A percentile compares a stretch with the other conserved stretches of the same genome.
These are phyloP conservation scores for Raphidocelis subcapitata DNA, from an alignment of 139 green algal species.

Conservation along the genomic window DNA sequence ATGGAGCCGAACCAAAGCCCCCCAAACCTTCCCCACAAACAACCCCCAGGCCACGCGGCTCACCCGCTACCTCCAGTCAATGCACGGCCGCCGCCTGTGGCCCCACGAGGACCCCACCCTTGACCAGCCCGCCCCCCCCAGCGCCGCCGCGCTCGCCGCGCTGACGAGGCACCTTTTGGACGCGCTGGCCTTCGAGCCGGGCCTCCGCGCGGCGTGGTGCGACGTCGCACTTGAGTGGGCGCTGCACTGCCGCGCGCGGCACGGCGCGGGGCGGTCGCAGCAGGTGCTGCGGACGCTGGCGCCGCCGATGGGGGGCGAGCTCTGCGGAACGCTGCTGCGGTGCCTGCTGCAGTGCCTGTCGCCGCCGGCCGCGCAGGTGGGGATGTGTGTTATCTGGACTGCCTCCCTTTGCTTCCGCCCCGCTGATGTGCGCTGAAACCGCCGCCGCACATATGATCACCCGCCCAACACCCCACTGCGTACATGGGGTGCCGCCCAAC, in stretches of 20 bases:
- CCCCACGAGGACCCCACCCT: slow-evolving; percentile 52
- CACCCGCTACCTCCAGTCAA: slow-evolving; percentile 77
- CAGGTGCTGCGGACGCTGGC: slow-evolving; percentile 79
- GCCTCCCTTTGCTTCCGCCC: too few relatives aligned
- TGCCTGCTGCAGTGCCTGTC: slow-evolving; percentile 77
- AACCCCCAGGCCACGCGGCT: slow-evolving; percentile 47
- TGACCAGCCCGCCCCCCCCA: slow-evolving; percentile 19
- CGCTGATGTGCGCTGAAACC: too few relatives aligned
- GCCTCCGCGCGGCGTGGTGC: slow-evolving; percentile 72
- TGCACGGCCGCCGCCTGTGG: slow-evolving; percentile 78
- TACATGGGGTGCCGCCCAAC: too few relatives aligned
- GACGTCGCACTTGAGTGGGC: slow-evolving; percentile 81
- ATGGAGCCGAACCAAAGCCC: too few relatives aligned
- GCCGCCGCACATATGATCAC: too few relatives aligned
- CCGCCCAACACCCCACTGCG: too few relatives aligned
- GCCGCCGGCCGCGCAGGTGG: slow-evolving; percentile 4
- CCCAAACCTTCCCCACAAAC: neutral
- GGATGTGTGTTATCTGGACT: slow-evolving; percentile 29
- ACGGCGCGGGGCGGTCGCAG: slow-evolving; percentile 71
- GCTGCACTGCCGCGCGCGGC: slow-evolving; percentile 55
- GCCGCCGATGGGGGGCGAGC: slow-evolving; percentile 60
- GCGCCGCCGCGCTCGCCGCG: slow-evolving; percentile 38
- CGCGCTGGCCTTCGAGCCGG: slow-evolving; percentile 33
- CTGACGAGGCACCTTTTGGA: slow-evolving; percentile 31
- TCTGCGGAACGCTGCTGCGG: slow-evolving; percentile 67